phyloP scores from a whole-genome alignment of 1,139 yeast species.

The Saccharomyces hybrid region DNA sequence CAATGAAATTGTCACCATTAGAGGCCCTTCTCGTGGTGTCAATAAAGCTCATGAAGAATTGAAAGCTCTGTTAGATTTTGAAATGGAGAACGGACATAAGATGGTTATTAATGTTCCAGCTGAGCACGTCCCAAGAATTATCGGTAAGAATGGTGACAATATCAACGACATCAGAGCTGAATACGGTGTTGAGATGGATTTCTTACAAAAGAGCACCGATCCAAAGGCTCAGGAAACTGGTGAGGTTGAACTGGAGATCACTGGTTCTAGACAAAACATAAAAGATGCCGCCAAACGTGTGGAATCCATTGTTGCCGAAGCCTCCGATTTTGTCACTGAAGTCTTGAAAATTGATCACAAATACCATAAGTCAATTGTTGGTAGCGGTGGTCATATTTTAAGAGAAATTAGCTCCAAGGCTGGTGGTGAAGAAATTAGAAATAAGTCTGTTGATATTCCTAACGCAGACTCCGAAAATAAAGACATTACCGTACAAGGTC shows the following conservation, averaged over 20 bases:
- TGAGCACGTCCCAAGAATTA: conserved; percentile 70
- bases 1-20: conserved; percentile 63
- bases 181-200: conserved; percentile 67
- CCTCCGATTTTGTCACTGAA: conserved; percentile 57
- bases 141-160: conserved; percentile 83
- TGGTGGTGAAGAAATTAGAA: conserved; percentile 55
- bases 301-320: conserved; percentile 55
- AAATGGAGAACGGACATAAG: conserved; percentile 76
- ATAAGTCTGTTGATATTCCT: conserved; percentile 67
- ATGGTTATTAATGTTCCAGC: conserved; percentile 58
- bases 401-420: conserved; percentile 71
- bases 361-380: conserved; percentile 74
- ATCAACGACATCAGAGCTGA: conserved; percentile 79
- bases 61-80: conserved; percentile 75
- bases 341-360: conserved; percentile 63
- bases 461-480: conserved; percentile 58
- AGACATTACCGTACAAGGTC: conserved; percentile 65
- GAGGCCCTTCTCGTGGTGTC: conserved; percentile 91
- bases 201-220: conserved; percentile 42
- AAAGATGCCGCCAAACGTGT: conserved; percentile 64
- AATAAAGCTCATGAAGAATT: conserved; percentile 81
- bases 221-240: conserved; percentile 36
- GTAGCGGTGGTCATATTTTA: conserved; percentile 70
- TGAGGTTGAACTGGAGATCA: conserved; percentile 55
- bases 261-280: conserved; percentile 78